Evolutionary conservation across 306 rosid genomes (phyloP).

Genomic region (Cucumis cinereus): DNA sequence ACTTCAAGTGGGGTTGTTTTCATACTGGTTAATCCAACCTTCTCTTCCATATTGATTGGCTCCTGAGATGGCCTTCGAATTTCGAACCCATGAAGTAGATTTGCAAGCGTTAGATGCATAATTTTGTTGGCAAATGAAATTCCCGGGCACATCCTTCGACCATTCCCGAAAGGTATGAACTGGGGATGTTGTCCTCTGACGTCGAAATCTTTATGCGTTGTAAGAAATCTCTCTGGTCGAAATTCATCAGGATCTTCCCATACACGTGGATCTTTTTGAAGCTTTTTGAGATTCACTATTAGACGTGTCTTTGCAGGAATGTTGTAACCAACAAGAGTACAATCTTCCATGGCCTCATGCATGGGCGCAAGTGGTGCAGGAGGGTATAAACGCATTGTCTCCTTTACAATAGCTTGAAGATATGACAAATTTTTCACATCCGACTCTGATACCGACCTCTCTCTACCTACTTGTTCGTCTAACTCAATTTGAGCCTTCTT

Average conservation of each 20-base stretch:
- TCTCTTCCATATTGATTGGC: not conserved
- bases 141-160: not conserved
- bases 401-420: slow-evolving; percentile 43
- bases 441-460: slow-evolving; percentile 28
- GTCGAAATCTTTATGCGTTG: not conserved
- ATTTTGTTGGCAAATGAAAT: not conserved
- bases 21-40: not conserved
- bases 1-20: not conserved
- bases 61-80: not conserved
- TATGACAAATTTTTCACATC: slow-evolving; percentile 28
- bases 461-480: slow-evolving; percentile 31
- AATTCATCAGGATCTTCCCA: slow-evolving; percentile 35
- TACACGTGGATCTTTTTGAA: slow-evolving; percentile 44
- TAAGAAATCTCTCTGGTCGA: slow-evolving; percentile 36
- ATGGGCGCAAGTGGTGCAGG: slow-evolving; percentile 40
- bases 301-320: slow-evolving; percentile 38
- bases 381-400: slow-evolving; percentile 35
- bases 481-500: slow-evolving; percentile 44
- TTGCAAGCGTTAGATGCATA: not conserved
- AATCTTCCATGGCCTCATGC: slow-evolving; percentile 43
- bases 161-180: not conserved
- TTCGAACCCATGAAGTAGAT: not conserved
- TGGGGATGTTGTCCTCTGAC: not conserved
- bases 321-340: slow-evolving; percentile 30
- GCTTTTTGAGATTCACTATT: slow-evolving; percentile 38